Evolutionary conservation across 805 yeast species (phyloP), one percentile per base, ranked within the genome.

Genomic region (Yarrowia alimentaria): DNA sequence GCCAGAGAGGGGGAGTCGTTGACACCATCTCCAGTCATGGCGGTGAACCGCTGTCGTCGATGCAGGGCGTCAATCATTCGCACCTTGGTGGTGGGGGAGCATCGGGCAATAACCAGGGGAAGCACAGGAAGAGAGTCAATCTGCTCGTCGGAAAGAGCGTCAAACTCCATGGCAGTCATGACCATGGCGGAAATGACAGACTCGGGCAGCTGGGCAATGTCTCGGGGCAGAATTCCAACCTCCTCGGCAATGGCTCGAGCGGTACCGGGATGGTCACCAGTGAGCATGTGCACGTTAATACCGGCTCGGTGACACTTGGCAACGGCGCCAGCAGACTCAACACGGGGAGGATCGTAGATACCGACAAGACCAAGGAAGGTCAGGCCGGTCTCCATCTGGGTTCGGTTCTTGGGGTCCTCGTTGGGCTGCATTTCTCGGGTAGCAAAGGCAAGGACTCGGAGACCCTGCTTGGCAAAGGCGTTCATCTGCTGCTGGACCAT

Each of bases 1-100:
- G 83, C 83, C 66, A 84, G 70, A 26, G 85, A 77, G 18, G 91
- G 91, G 2, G 89, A 82, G 63, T 84, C 91, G 63, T 84, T 84
- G 37, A 84, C 90, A 56, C 91, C 91, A 64, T 84, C 91, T 56
- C 88, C 88, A 21, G 88, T 82, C 91, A 84, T 85, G 14, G 91
- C 91, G 67, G 82, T 74, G 66, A 80, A 74, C 62, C 80, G 71
- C 55, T 73, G 67, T 64, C 78, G 77, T 60, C 76, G 80, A 70
- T 75, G 89, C 59, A 70, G 75, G 1, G 91, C 90, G 43, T 84
- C 89, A 60, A 85, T 83, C 82, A 85, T 80, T 57, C 88, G 73
- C 16, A 84, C 91, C 64, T 85, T 84, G 19, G 90, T 84, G 63
- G 80, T 83, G 2, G 91, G 93, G 4, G 91, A 85, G 67, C 91